Base-by-base conservation (phyloP, 2,329 filamentous ascomycete species). In the Colletotrichum siamense region DNA sequence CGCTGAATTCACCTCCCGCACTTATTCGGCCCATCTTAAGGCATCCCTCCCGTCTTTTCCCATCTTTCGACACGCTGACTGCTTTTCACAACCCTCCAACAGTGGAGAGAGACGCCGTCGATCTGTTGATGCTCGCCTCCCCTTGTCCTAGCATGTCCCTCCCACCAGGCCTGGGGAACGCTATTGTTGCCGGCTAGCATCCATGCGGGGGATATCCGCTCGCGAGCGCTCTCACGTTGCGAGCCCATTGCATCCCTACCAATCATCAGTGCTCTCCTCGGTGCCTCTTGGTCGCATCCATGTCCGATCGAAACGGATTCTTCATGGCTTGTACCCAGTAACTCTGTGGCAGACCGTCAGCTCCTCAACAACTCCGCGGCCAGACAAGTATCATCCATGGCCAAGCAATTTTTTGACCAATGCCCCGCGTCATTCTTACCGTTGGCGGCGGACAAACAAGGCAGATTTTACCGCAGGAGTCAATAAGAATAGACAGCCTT, bases 181-280 rank as follows among this genome's bases (percentile, higher is more conserved):
- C 64, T 65, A 64, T 49, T 61, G 18, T 16, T 61, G 52, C 62
- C 24, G 44, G 63, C 69, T 55, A 75, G 69, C 69, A 75, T 75
- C 69, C 59, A 68, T 76, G 71, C 74, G 74, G 74, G 74, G 74
- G 34, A 76, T 62, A 69, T 74, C 71, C 70, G 74, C 70, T 69
- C 44, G 74, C 68, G 49, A 36, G 57, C 59, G 36, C 68, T 44
- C 68, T 63, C 68, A 74, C 64, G 39, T 34, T 26, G n/a, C 28
- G 32, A 39, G 36, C 36, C 49, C 62, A 71, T 22, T 30, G 26
- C 36, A 36, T 22, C 36, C 22, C 49, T 52, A 59, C 59, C 74
- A 69, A 69, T 69, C 49, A 65, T 28, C 65, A 69, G 61, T 65
- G 39, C 30, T 28, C 61, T 52, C 49, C 22, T 69, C 26, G 44